Percentiles rank a stretch among this genome's conserved stretches.
phyloP scores from a whole-genome alignment of 495 filamentous ascomycete genomes.

The Trypethelium eluteriae region DNA sequence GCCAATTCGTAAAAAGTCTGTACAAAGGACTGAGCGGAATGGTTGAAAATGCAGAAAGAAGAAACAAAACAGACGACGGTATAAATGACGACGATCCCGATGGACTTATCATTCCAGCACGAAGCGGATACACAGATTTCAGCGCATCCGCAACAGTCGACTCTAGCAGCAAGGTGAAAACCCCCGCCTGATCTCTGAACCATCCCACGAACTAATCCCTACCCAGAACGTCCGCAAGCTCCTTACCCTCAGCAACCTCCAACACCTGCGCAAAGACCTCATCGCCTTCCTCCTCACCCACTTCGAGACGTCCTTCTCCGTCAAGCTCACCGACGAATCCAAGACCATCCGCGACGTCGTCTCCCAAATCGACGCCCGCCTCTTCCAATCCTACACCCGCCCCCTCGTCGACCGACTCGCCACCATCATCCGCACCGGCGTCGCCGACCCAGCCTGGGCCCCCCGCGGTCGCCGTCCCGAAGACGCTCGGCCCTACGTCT shows the following conservation, averaged over 20 bases:
- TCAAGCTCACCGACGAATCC: constrained; percentile 82
- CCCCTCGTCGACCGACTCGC: constrained; percentile 58
- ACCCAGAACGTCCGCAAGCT: constrained; percentile 80
- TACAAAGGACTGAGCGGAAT: constrained; percentile 89
- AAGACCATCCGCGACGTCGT: constrained; percentile 86
- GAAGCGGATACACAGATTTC: constrained; percentile 1
- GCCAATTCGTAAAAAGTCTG: constrained; percentile 79
- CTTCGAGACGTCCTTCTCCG: constrained; percentile 83
- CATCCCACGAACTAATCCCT: neutral
- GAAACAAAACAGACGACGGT: constrained; percentile 51
- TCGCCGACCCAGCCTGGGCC: constrained; percentile 63
- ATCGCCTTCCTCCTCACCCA: constrained; percentile 75
- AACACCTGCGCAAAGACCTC: constrained; percentile 63
- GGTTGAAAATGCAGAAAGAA: constrained; percentile 86
- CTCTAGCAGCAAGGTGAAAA: constrained; percentile 61
- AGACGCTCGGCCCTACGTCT: constrained; percentile 79
- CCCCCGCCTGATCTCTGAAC: neutral
- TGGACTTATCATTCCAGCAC: constrained; percentile 24
- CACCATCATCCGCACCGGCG: constrained; percentile 59
- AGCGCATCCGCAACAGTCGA: constrained; percentile 33
- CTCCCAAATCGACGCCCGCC: constrained; percentile 73
- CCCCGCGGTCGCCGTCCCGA: constrained; percentile 54
- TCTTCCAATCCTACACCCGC: constrained; percentile 84
- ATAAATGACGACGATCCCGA: constrained; percentile 44
- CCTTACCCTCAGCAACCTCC: constrained; percentile 83